phyloP scores from a whole-genome alignment of 352 stramenopile genomes.

The Phytophthora citrophthora region DNA sequence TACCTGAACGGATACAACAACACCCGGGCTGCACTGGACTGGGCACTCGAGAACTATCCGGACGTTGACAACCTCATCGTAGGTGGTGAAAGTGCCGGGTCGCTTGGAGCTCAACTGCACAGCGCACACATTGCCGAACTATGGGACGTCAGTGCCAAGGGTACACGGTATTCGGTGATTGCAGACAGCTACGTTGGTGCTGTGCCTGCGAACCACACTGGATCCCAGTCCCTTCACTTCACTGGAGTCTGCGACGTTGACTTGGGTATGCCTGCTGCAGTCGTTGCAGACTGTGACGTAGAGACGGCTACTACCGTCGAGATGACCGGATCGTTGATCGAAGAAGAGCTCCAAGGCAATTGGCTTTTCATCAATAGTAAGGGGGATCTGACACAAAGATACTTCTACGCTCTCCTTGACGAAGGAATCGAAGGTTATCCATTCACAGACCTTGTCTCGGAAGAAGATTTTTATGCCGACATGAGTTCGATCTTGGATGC shows the following conservation, averaged over 20 bases:
- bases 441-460: conserved; percentile 44
- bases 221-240: conserved; percentile 43
- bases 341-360: conserved; percentile 29
- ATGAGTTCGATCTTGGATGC: conserved; percentile 44
- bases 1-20: conserved; percentile 69
- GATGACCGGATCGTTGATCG: conserved; percentile 38
- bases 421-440: conserved; percentile 47
- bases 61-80: conserved; percentile 54
- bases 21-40: conserved; percentile 49
- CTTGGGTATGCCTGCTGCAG: conserved; percentile 19
- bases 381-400: conserved; percentile 45
- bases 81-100: conserved; percentile 52
- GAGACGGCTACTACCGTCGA: conserved; percentile 32
- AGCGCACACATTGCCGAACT: conserved; percentile 42
- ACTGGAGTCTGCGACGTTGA: conserved; percentile 39
- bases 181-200: conserved; percentile 58
- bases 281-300: conserved; percentile 37
- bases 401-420: conserved; percentile 47
- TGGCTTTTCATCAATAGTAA: conserved; percentile 61
- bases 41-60: conserved; percentile 60
- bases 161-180: conserved; percentile 50
- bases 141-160: conserved; percentile 48
- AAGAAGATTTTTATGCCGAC: conserved; percentile 42
- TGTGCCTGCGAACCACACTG: conserved; percentile 37
- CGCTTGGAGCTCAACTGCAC: conserved; percentile 49